These are phyloP conservation scores for Rhododendron mucronatum DNA, from an alignment of 148 eudicot genomes.

Conservation along the genomic window DNA sequence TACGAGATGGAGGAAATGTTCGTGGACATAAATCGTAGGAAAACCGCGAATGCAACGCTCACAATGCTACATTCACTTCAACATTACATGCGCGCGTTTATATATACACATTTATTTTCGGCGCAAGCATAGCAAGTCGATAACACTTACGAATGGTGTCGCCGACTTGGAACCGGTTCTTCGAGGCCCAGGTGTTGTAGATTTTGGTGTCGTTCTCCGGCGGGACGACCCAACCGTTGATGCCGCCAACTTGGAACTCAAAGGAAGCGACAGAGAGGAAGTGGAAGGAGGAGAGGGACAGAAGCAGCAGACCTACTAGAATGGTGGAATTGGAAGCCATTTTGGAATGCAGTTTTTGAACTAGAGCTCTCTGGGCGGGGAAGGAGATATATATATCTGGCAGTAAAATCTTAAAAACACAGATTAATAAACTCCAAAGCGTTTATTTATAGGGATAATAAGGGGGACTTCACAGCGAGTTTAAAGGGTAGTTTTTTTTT, in stretches of 20 bases:
- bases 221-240: constrained; percentile 37
- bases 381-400: neutral
- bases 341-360: neutral
- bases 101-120: neutral
- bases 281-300: constrained; percentile 2
- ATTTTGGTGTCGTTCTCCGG: constrained; percentile 25
- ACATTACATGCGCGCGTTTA: too few relatives aligned
- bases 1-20: neutral
- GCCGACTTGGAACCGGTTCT: constrained; percentile 30
- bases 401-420: neutral
- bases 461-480: neutral
- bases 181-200: constrained; percentile 46
- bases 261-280: constrained; percentile 13
- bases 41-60: neutral
- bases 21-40: neutral
- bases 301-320: neutral
- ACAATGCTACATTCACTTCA: neutral
- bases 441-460: neutral
- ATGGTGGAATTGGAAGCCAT: neutral
- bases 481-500: neutral
- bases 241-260: constrained; percentile 41
- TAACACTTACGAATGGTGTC: constrained; percentile 38
- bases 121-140: neutral
- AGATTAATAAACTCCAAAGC: neutral
- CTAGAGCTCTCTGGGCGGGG: neutral